phyloP scores from a whole-genome alignment of 176 grass and related monocot species.

The Avena eriantha region DNA sequence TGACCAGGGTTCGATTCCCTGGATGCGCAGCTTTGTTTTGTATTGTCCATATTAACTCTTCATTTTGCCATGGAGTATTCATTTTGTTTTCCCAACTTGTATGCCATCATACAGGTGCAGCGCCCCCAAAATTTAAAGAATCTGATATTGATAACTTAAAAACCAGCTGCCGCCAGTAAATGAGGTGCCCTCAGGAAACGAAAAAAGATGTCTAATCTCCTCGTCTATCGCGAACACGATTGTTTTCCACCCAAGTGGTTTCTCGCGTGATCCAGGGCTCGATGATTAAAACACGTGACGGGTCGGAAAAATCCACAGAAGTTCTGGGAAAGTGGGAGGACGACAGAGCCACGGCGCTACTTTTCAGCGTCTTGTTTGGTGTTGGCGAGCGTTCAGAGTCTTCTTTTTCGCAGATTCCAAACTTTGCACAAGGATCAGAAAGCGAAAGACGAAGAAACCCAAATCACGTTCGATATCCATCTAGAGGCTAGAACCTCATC shows the following conservation, averaged over 20 bases:
- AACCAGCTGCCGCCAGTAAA: background rate
- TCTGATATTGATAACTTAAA: too few relatives aligned
- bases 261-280: background rate
- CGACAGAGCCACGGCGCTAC: background rate
- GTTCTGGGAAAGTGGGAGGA: background rate
- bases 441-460: conserved; percentile 8
- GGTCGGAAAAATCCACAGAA: background rate
- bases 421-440: conserved; percentile 40
- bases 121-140: too few relatives aligned
- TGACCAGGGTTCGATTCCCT: conserved; percentile 89
- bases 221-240: too few relatives aligned
- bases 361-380: conserved; percentile 4
- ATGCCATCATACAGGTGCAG: too few relatives aligned
- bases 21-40: conserved; percentile 85
- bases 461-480: background rate
- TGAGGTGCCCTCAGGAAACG: background rate
- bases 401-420: conserved; percentile 17
- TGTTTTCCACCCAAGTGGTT: background rate
- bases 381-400: conserved; percentile 6
- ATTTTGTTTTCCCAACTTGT: too few relatives aligned
- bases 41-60: too few relatives aligned
- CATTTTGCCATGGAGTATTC: too few relatives aligned
- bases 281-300: background rate
- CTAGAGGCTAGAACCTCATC: too few relatives aligned
- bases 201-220: too few relatives aligned